Conservation (phyloP, 805 yeast species). For the Henningerozyma blattae region DNA sequence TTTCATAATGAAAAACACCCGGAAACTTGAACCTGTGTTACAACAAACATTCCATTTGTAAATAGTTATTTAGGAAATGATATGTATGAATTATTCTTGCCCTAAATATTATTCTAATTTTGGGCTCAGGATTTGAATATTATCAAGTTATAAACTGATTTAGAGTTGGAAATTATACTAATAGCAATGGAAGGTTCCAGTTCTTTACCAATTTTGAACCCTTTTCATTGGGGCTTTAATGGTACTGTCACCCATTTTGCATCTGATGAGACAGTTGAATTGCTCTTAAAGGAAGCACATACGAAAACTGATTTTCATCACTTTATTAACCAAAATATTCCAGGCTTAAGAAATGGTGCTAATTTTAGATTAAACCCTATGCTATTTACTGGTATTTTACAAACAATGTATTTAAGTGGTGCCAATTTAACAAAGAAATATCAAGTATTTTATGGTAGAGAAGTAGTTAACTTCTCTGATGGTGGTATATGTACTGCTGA, state of each 20-base stretch:
- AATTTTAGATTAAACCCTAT: conserved; percentile 50
- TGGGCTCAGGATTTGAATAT: too few relatives aligned
- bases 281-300: conserved; percentile 12
- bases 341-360: conserved; percentile 35
- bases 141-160: too few relatives aligned
- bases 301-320: conserved; percentile 10
- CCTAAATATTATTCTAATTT: too few relatives aligned
- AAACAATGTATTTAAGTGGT: conserved; percentile 57
- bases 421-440: conserved; percentile 41
- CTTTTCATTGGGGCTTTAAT: conserved; percentile 24
- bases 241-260: conserved; percentile 22
- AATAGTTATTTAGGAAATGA: too few relatives aligned
- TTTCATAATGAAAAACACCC: too few relatives aligned
- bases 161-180: too few relatives aligned
- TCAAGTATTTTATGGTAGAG: conserved; percentile 62
- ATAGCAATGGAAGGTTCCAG: background rate
- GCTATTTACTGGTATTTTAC: conserved; percentile 61
- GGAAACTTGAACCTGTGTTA: too few relatives aligned
- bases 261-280: conserved; percentile 13
- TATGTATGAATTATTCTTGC: too few relatives aligned
- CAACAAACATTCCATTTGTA: too few relatives aligned
- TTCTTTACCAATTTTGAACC: conserved; percentile 15
- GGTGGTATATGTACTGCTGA: conserved; percentile 69
- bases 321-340: conserved; percentile 24
- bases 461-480: conserved; percentile 44